Conservation (phyloP, 1,284 basidiomycete genomes). For the Ustilago hordei region DNA sequence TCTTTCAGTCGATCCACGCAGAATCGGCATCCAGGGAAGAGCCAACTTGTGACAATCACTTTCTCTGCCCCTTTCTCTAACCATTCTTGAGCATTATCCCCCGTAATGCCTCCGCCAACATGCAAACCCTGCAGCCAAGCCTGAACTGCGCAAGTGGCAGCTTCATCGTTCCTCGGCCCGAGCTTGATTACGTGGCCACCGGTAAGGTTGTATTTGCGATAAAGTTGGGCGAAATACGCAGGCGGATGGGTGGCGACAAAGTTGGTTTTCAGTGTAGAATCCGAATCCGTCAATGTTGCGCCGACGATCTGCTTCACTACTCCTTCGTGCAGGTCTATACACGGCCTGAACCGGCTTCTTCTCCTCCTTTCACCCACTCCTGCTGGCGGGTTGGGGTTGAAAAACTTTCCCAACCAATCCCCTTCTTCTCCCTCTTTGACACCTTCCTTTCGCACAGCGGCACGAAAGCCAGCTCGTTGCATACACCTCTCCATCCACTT, state of each 20-base stretch:
- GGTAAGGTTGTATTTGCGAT: slow-evolving; percentile 77
- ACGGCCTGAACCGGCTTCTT: slow-evolving; percentile 81
- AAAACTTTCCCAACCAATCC: slow-evolving; percentile 29
- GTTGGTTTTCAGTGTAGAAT: slow-evolving; percentile 81
- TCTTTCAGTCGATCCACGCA: slow-evolving; percentile 78
- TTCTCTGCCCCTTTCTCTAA: slow-evolving; percentile 89
- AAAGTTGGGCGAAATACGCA: slow-evolving; percentile 83
- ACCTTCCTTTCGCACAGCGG: slow-evolving; percentile 34
- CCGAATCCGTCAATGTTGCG: slow-evolving; percentile 78
- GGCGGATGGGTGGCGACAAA: slow-evolving; percentile 89
- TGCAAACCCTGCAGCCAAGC: slow-evolving; percentile 88
- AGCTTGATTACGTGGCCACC: slow-evolving; percentile 98
- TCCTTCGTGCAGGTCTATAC: slow-evolving; percentile 88
- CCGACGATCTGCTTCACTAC: slow-evolving; percentile 97
- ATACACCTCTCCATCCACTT: slow-evolving; percentile 33
- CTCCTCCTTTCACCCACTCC: slow-evolving; percentile 8
- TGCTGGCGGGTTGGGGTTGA: neutral
- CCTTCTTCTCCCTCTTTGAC: slow-evolving; percentile 9
- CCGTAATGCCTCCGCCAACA: slow-evolving; percentile 91
- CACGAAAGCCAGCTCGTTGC: slow-evolving; percentile 19
- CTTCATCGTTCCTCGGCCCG: slow-evolving; percentile 85
- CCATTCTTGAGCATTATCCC: slow-evolving; percentile 85
- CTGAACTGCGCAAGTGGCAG: slow-evolving; percentile 82
- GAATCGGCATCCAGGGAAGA: slow-evolving; percentile 87
- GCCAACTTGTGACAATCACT: slow-evolving; percentile 95